Evolutionary conservation across 768 basidiomycete species (phyloP).

Genomic region (Podaxis sp.): DNA sequence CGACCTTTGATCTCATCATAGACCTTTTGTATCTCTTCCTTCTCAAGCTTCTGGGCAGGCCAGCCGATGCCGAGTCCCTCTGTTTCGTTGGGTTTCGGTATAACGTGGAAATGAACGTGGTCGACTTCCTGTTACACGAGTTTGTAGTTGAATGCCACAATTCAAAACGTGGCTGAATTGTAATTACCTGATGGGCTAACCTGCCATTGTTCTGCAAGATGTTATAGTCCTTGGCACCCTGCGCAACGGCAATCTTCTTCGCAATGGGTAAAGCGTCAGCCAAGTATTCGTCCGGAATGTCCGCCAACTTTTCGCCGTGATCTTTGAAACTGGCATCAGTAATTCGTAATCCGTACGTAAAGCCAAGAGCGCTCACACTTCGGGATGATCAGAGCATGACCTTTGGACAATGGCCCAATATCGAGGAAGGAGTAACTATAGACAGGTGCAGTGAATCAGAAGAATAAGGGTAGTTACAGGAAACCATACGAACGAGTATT

Average conservation of each 20-base stretch:
- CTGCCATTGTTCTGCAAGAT: conserved; percentile 69
- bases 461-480: background rate
- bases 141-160: background rate
- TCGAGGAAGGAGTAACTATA: conserved; percentile 87
- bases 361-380: conserved; percentile 60
- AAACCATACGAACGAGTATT: conserved; percentile 53
- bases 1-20: conserved; percentile 55
- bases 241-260: conserved; percentile 84
- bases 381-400: conserved; percentile 90
- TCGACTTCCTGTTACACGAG: conserved; percentile 56
- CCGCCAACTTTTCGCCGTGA: conserved; percentile 83
- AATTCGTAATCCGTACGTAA: background rate
- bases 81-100: conserved; percentile 77
- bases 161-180: background rate
- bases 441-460: background rate
- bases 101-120: conserved; percentile 93
- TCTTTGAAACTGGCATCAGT: conserved; percentile 41
- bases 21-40: conserved; percentile 62
- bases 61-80: conserved; percentile 84
- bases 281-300: conserved; percentile 85
- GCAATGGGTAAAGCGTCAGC: conserved; percentile 74
- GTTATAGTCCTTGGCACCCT: conserved; percentile 80
- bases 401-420: conserved; percentile 85
- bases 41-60: conserved; percentile 61
- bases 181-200: conserved; percentile 54